Conservation (phyloP, 2,329 filamentous ascomycete species). For the Arthrobotrys iridis region DNA sequence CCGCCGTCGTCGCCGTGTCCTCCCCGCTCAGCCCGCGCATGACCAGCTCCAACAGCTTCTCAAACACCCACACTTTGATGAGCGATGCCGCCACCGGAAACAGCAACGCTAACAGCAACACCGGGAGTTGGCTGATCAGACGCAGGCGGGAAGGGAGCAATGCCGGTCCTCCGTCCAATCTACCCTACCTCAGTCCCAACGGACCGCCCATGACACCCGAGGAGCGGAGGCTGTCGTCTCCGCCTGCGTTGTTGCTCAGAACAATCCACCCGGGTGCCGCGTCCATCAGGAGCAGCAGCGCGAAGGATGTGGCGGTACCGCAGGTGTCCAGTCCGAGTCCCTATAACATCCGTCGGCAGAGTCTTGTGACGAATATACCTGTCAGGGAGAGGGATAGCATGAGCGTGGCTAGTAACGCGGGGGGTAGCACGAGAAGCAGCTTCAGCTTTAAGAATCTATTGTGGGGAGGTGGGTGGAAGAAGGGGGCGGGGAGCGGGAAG, state of each 20-base stretch:
- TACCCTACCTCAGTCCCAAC: constrained; percentile 43
- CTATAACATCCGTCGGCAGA: constrained; percentile 37
- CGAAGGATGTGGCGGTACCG: constrained; percentile 31
- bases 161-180: constrained; percentile 3
- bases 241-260: constrained; percentile 21
- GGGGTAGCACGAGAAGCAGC: constrained; percentile 37
- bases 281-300: constrained; percentile 12
- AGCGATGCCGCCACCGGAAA: constrained; percentile 17
- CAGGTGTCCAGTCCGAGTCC: constrained; percentile 36
- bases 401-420: constrained; percentile 38
- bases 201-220: constrained; percentile 45
- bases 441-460: constrained; percentile 52
- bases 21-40: constrained; percentile 34
- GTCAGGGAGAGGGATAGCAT: constrained; percentile 42
- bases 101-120: background rate
- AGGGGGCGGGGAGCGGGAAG: constrained; percentile 24
- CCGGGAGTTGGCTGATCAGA: constrained; percentile 32
- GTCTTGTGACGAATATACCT: constrained; percentile 34
- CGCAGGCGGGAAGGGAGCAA: constrained; percentile 11
- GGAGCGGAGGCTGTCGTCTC: constrained; percentile 33
- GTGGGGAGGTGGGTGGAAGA: constrained; percentile 46
- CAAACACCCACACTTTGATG: constrained; percentile 24
- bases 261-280: constrained; percentile 32
- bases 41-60: constrained; percentile 43
- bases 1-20: constrained; percentile 5